phyloP scores from a whole-genome alignment of 129 eudicot species.

The Centrapalus pauciflorus region DNA sequence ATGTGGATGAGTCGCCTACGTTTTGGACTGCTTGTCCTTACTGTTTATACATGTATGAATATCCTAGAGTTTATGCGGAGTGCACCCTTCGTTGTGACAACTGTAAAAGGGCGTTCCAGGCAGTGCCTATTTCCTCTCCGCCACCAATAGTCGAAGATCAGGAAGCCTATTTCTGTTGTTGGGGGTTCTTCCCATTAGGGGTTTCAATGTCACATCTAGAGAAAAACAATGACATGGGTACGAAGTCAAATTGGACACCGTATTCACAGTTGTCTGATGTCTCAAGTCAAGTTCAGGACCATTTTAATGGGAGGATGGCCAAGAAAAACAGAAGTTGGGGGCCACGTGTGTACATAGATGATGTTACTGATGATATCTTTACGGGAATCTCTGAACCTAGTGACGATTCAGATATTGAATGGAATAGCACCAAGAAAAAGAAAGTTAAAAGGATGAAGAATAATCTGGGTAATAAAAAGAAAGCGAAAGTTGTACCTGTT shows the following conservation, averaged over 20 bases:
- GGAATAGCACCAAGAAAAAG: constrained; percentile 32
- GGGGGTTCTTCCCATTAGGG: constrained; percentile 85
- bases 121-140: constrained; percentile 55
- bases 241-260: constrained; percentile 57
- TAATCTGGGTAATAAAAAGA: constrained; percentile 7
- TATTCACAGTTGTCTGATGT: constrained; percentile 63
- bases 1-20: constrained; percentile 32
- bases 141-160: constrained; percentile 50
- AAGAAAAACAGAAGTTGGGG: constrained; percentile 23
- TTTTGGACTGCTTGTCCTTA: constrained; percentile 95
- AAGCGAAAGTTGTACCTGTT: constrained; percentile 15
- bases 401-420: constrained; percentile 68
- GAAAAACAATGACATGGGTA: constrained; percentile 32
- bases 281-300: constrained; percentile 28
- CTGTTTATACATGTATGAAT: constrained; percentile 73
- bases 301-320: constrained; percentile 13
- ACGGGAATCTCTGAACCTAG: constrained; percentile 48
- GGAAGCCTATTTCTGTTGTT: constrained; percentile 58
- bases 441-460: constrained; percentile 32
- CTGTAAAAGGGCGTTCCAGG: constrained; percentile 85
- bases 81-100: constrained; percentile 70
- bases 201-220: constrained; percentile 51
- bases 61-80: constrained; percentile 47
- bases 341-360: constrained; percentile 69
- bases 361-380: constrained; percentile 46